These are phyloP conservation scores for Didymosphaeria variabile DNA, from an alignment of 2,329 filamentous ascomycete species.

Conservation along the genomic window DNA sequence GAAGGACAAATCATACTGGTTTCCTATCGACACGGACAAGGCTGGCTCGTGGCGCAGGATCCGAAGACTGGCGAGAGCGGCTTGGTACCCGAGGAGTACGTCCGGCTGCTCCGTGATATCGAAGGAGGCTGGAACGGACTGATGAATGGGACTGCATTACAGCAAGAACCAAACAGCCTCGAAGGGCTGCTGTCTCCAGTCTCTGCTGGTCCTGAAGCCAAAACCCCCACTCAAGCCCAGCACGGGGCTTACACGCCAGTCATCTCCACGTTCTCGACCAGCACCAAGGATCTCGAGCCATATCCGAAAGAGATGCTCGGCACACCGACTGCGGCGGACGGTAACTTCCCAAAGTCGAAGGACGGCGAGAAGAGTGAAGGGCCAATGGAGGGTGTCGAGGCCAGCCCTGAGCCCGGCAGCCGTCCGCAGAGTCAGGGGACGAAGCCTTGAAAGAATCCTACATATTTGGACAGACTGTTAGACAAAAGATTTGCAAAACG, in stretches of 20 bases:
- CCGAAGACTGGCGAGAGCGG: slow-evolving; percentile 93
- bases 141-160: slow-evolving; percentile 45
- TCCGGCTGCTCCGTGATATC: slow-evolving; percentile 89
- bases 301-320: slow-evolving; percentile 55
- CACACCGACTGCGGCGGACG: slow-evolving; percentile 45
- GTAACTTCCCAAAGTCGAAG: slow-evolving; percentile 23
- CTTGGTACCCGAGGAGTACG: slow-evolving; percentile 95
- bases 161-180: slow-evolving; percentile 30
- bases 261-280: slow-evolving; percentile 62
- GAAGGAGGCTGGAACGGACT: slow-evolving; percentile 76
- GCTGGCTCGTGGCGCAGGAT: slow-evolving; percentile 97
- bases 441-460: slow-evolving; percentile 22
- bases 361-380: slow-evolving; percentile 30
- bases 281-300: slow-evolving; percentile 59
- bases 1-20: slow-evolving; percentile 98
- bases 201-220: slow-evolving; percentile 48
- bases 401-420: slow-evolving; percentile 28
- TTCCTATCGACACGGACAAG: slow-evolving; percentile 93
- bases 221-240: slow-evolving; percentile 51
- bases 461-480: background rate
- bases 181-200: slow-evolving; percentile 45
- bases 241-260: slow-evolving; percentile 54
- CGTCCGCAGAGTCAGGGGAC: slow-evolving; percentile 22
- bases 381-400: slow-evolving; percentile 34
- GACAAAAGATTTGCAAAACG: background rate